These are phyloP conservation scores for Sporopachydermia cereana DNA, from an alignment of 1,139 yeast species.

Conservation along the genomic window DNA sequence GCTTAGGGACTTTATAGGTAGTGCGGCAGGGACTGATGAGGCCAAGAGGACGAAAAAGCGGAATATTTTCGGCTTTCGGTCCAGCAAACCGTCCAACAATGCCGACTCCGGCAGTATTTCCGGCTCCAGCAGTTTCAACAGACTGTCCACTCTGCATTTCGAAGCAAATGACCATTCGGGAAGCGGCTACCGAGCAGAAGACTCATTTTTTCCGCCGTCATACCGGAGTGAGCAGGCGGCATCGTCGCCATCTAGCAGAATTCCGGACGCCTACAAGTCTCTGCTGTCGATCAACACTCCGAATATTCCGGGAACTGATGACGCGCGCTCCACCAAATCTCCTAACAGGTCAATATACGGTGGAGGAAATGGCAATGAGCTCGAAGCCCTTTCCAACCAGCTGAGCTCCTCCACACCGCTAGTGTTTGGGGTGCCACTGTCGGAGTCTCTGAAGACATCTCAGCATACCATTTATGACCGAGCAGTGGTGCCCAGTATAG, in stretches of 20 bases:
- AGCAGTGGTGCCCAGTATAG: constrained; percentile 56
- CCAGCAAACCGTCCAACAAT: not conserved
- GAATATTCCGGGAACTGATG: not conserved
- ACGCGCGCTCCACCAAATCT: not conserved
- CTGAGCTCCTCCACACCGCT: constrained; percentile 13
- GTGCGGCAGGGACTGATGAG: not conserved
- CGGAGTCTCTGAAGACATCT: constrained; percentile 39
- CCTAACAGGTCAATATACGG: constrained; percentile 3
- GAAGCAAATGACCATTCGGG: too few relatives aligned
- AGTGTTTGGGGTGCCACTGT: constrained; percentile 59
- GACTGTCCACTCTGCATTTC: not conserved
- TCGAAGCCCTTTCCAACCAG: constrained; percentile 15
- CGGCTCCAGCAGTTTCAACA: not conserved
- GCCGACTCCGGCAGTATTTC: not conserved
- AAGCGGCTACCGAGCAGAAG: too few relatives aligned
- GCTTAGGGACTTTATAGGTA: not conserved
- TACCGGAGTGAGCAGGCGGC: not conserved
- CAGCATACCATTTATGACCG: constrained; percentile 26
- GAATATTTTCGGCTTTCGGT: constrained; percentile 1
- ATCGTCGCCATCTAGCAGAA: constrained; percentile 8
- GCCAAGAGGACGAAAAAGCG: not conserved
- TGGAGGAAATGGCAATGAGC: constrained; percentile 14
- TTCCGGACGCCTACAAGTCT: constrained; percentile 1
- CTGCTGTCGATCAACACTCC: constrained; percentile 2
- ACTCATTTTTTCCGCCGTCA: not conserved